Base-by-base conservation (phyloP, 192 early-diverging fungal genomes). In the Gryganskiella cystojenkinii region DNA sequence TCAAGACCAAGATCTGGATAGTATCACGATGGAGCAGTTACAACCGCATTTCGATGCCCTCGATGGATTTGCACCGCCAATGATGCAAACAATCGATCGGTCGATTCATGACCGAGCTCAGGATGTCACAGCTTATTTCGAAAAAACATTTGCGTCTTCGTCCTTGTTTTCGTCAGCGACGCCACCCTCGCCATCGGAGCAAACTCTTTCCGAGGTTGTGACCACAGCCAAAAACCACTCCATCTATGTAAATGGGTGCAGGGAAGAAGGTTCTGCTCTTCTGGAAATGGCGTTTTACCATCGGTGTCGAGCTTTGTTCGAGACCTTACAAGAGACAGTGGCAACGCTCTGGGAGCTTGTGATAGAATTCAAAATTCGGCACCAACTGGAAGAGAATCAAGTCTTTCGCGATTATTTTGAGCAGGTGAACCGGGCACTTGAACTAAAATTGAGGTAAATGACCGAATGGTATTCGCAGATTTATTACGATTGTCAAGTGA, bases 351-450 rank as follows among this genome's bases (percentile, higher is more conserved):
- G 79, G 79, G 63, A 71, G 43, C 52, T 80, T 4, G 19, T 72
- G 3, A 20, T 54, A n/a, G 70, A 80, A 30, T 80, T 67, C 50
- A 68, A 62, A 42, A 56, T 67, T 20, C 64, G 40, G 22, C 49
- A 80, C 37, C 70, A 72, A 9, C 24, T 67, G 0, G 59, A 63
- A n/a, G 59, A 80, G 37, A 59, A 80, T 19, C 34, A 25, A 6
- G 61, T 44, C 15, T 68, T 80, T 43, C 42, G 42, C 25, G 66
- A 80, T 9, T 72, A 73, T 13, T 73, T 67, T 59, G 10, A 64
- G 1, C 67, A 67, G 15, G 25, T 80, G 47, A 51, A 67, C 10
- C 57, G 72, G 15, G 72, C 70, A 5, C 27, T 73, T 0, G 34
- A 40, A 28, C 43, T 72, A 20, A 80, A 73, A 31, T 14, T 80